Evolutionary conservation across 768 basidiomycete genomes (phyloP).

Genomic region (Agaricus blazei): DNA sequence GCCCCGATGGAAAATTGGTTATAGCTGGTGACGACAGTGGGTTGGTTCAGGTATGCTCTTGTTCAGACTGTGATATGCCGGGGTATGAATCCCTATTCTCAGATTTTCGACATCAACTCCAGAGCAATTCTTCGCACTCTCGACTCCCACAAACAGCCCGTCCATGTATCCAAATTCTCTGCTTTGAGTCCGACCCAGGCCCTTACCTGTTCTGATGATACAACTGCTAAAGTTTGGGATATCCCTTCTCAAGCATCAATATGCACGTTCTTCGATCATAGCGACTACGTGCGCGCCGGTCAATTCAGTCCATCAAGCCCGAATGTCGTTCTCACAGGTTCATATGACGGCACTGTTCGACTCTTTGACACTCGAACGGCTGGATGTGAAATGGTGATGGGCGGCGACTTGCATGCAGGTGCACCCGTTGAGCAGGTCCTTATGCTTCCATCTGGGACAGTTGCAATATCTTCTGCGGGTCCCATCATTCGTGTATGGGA

Average conservation of each 20-base stretch:
- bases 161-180: constrained; percentile 93
- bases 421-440: constrained; percentile 89
- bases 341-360: constrained; percentile 89
- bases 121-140: constrained; percentile 91
- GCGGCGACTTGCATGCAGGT: constrained; percentile 30
- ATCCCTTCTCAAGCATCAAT: constrained; percentile 82
- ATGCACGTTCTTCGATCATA: constrained; percentile 77
- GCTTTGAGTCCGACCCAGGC: constrained; percentile 74
- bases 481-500: constrained; percentile 96
- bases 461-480: constrained; percentile 82
- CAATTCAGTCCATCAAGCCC: constrained; percentile 81
- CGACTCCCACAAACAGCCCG: constrained; percentile 92
- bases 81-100: constrained; percentile 3
- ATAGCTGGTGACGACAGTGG: constrained; percentile 96
- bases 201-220: constrained; percentile 94
- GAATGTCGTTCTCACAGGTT: constrained; percentile 83
- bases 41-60: constrained; percentile 58
- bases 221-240: constrained; percentile 92
- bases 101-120: constrained; percentile 92
- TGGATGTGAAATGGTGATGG: constrained; percentile 81
- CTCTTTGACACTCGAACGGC: constrained; percentile 86
- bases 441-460: constrained; percentile 86
- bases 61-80: background rate
- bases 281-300: constrained; percentile 95
- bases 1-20: constrained; percentile 90